Percentiles rank a stretch among this genome's conserved stretches.
Conservation (phyloP, 2,329 filamentous ascomycete species). For the Fusarium incarnatum region DNA sequence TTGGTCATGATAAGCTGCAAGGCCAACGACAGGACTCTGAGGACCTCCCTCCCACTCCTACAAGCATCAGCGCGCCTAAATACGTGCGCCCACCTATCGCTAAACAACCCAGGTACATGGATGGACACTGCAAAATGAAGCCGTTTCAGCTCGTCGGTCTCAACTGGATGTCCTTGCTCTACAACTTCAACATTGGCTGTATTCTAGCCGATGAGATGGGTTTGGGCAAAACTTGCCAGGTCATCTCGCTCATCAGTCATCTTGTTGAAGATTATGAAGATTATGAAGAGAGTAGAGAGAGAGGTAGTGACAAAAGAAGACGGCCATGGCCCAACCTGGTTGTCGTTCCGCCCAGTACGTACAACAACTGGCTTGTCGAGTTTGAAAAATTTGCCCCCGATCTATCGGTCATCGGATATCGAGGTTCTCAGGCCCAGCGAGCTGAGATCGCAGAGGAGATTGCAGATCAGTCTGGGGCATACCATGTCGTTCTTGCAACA, state of each 20-base stretch:
- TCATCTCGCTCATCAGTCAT: conserved; percentile 90
- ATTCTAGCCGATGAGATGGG: conserved; percentile 99
- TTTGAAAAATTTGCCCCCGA: conserved; percentile 87
- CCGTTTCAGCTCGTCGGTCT: conserved; percentile 94
- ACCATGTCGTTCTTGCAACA: conserved; percentile 71
- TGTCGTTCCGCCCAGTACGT: conserved; percentile 90
- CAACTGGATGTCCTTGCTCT: conserved; percentile 92
- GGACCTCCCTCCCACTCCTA: conserved; percentile 58
- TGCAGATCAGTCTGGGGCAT: conserved; percentile 72
- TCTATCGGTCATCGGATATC: conserved; percentile 78
- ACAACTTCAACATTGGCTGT: conserved; percentile 81
- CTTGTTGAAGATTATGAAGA: conserved; percentile 73
- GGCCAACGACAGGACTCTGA: conserved; percentile 48
- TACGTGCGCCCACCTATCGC: conserved; percentile 59
- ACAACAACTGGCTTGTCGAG: conserved; percentile 96
- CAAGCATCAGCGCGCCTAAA: conserved; percentile 52
- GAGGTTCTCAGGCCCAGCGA: conserved; percentile 74
- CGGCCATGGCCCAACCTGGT: conserved; percentile 80
- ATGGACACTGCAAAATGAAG: conserved; percentile 81
- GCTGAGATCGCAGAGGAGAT: conserved; percentile 73
- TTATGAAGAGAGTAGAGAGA: not conserved
- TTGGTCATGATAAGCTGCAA: conserved; percentile 55
- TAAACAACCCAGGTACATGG: conserved; percentile 81
- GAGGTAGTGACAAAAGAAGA: conserved; percentile 8
- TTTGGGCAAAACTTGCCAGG: conserved; percentile 94